Evolutionary conservation across 148 eudicot species (phyloP), one percentile per base, ranked within the genome.

Genomic region (Limonium bicolor): DNA sequence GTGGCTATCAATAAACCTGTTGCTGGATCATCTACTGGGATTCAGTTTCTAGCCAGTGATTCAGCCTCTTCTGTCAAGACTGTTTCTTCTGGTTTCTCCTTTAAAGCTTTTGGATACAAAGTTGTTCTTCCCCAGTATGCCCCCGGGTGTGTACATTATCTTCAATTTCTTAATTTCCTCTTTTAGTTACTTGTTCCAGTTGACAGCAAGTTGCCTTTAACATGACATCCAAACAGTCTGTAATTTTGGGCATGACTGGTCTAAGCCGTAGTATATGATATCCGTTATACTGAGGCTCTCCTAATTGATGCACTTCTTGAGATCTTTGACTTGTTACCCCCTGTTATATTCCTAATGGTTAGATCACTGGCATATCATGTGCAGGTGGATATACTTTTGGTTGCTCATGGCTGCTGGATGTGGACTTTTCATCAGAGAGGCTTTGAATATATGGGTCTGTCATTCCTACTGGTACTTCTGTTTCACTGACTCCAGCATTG

Each of bases 401-500:
- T 62, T 86, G 58, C 82, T 87, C 31, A 79, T 87, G 94, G 96
- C 96, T 55, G 88, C 96, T 46, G 96, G 90, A 22, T 82, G 66
- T 36, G 96, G 96, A 40, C 74, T 86, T 40, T 82, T 73, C 66
- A 78, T 86, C 53, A 86, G 96, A 60, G 96, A 86, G 71, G 96
- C 94, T 56, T 76, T 87, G 61, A 87, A 87, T 73, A 87, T 87
- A 64, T 87, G 96, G 96, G 96, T 82, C 67, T 67, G 85, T 87
- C 58, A 56, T 76, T 70, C 61, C 7, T 58, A 51, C 68, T 60
- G 82, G 71, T 80, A 67, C 66, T 72, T 69, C 42, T 61, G 74
- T 66, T 71, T 63, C 69, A 70, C 71, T 27, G 50, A 59, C 63
- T 66, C 64, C 18, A 46, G 36, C 34, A 31, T 28, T 56, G 6